These are phyloP conservation scores for Macroventuria anomochaeta DNA, from an alignment of 2,329 filamentous ascomycete species.

Conservation along the genomic window DNA sequence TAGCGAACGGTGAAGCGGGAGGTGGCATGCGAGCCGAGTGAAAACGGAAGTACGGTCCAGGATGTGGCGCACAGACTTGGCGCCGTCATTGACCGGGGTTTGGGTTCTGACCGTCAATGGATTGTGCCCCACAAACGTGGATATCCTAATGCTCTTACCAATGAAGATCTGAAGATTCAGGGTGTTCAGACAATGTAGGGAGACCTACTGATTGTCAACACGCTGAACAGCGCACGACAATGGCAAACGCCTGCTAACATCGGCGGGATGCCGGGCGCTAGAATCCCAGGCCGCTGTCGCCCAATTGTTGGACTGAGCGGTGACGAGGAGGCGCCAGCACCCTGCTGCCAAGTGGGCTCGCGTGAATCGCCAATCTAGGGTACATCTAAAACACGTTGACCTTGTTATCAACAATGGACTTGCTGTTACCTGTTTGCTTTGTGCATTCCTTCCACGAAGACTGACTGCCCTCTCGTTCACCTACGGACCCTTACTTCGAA, in stretches of 20 bases:
- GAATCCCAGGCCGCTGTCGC: not conserved
- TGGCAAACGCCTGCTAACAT: not conserved
- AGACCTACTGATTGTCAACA: not conserved
- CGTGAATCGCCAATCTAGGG: constrained; percentile 6
- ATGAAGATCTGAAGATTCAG: not conserved
- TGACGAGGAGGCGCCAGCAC: constrained; percentile 16
- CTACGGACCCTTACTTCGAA: constrained; percentile 2
- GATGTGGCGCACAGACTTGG: constrained; percentile 6
- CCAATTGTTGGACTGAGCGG: constrained; percentile 9
- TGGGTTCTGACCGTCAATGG: constrained; percentile 2
- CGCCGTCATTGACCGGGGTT: constrained; percentile 12
- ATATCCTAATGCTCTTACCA: constrained; percentile 6
- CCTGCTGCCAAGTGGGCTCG: constrained; percentile 8
- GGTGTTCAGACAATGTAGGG: not conserved
- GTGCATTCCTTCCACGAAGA: constrained; percentile 15
- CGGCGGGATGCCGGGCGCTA: constrained; percentile 15
- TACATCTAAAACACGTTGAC: constrained; percentile 14
- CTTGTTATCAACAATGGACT: constrained; percentile 12
- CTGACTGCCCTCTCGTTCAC: constrained; percentile 13
- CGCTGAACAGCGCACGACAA: not conserved
- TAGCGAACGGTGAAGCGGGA: not conserved
- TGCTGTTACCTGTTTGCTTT: constrained; percentile 7
- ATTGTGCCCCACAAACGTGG: constrained; percentile 10
- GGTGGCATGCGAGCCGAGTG: constrained; percentile 1
- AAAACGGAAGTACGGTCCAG: constrained; percentile 2